Evolutionary conservation across 2,329 filamentous ascomycete species (phyloP), one percentile per base, ranked within the genome.

Genomic region (Fusarium sp.): DNA sequence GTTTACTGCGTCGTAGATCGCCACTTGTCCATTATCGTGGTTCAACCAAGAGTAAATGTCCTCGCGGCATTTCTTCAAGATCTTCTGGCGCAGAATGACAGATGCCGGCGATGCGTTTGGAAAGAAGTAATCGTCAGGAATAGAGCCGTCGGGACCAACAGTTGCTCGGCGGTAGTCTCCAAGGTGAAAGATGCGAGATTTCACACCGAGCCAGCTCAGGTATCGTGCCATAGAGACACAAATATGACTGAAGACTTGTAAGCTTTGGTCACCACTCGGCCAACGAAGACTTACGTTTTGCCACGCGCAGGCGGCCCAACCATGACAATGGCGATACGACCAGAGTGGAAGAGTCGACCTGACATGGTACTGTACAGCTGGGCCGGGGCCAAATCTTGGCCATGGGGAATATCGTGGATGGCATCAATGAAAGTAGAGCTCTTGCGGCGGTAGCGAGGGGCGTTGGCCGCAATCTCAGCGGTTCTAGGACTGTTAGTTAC

Each of bases 341-440:
- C 96, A 23, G 96, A 98, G 81, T 99, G 96, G 79, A 99, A 99
- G 30, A 99, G 89, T 43, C 96, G 90, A 50, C 96, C 96, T 49
- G 95, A 98, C 87, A 98, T 97, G 55, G 96, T 99, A 80, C 94
- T 98, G 84, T 99, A 99, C 47, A 99, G 87, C 83, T 99, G 96
- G 72, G 96, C 96, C 30, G 96, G 96, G 7, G 96, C 96, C 88
- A 97, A 89, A 74, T 95, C 85, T 68, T 84, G 82, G 75, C 93
- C 93, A 78, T 94, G 92, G 11, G 93, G 89, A 56, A 97, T 86
- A 84, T 98, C 95, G 82, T 98, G 95, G 75, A 98, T 98, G 71
- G 93, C 95, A 85, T 98, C 96, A 75, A 98, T 94, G 79, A 97
- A 97, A 40, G 94, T 98, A 73, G 94, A 98, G 75, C 95, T 98